These are phyloP conservation scores for Fraxinus platypoda DNA, from an alignment of 305 asterid species.

Conservation along the genomic window DNA sequence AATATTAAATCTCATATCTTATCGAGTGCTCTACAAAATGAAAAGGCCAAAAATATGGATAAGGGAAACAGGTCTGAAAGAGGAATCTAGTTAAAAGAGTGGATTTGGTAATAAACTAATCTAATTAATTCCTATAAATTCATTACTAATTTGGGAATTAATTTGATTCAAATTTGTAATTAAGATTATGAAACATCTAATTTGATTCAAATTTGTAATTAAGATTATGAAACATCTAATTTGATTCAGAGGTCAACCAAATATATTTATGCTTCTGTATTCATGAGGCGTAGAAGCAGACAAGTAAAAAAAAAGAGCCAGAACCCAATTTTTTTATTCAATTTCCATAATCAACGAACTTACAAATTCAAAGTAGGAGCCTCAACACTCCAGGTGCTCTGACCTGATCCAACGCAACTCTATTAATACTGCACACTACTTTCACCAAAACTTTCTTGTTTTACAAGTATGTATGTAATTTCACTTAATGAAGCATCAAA, in stretches of 20 bases:
- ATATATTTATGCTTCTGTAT: background rate
- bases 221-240: background rate
- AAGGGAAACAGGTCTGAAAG: background rate
- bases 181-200: background rate
- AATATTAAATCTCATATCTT: background rate
- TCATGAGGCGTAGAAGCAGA: background rate
- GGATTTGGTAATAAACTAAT: background rate
- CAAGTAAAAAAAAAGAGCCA: background rate
- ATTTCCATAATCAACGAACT: background rate
- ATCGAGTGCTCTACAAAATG: background rate
- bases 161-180: background rate
- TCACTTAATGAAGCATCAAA: background rate
- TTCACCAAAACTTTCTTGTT: background rate
- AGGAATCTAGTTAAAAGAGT: background rate
- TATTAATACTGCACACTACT: background rate
- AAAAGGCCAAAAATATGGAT: conserved; percentile 1
- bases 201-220: background rate
- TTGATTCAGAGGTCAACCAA: background rate
- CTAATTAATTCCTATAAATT: background rate
- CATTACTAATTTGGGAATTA: background rate
- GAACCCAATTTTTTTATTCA: background rate
- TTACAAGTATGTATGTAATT: background rate
- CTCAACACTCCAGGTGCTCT: background rate
- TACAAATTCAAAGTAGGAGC: background rate
- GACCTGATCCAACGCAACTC: background rate